A percentile compares a stretch with the other conserved stretches of the same genome.
Evolutionary conservation across 1,139 yeast species (phyloP).

Genomic region (Saccharomycopsis hybrid): DNA sequence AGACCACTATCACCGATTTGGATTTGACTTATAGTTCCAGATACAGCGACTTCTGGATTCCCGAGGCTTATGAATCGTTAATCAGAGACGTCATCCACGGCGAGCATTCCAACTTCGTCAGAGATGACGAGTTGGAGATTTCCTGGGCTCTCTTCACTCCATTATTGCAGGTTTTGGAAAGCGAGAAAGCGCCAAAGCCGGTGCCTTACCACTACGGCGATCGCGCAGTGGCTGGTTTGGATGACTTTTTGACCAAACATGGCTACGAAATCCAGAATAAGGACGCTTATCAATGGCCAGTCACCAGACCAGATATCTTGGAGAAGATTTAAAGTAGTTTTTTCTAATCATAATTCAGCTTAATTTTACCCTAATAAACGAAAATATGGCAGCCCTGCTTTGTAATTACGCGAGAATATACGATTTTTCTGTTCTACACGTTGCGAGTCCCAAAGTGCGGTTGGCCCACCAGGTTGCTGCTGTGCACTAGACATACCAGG

Average conservation of each 20-base stretch:
- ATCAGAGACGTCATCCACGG: conserved; percentile 87
- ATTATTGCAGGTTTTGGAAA: conserved; percentile 70
- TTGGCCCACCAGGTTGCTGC: no score
- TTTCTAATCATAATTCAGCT: no score
- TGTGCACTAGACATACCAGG: no score
- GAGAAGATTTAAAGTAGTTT: conserved; percentile 19
- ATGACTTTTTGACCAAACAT: conserved; percentile 54
- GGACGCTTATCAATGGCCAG: conserved; percentile 76
- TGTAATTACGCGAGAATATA: no score
- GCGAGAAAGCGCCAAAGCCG: conserved; percentile 57
- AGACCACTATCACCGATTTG: conserved; percentile 79
- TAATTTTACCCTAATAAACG: no score
- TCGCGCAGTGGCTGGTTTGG: conserved; percentile 72
- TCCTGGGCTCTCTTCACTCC: conserved; percentile 96
- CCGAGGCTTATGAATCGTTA: conserved; percentile 95
- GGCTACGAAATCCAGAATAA: conserved; percentile 61
- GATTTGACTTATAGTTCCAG: conserved; percentile 81
- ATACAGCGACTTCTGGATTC: conserved; percentile 86
- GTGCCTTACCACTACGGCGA: conserved; percentile 80
- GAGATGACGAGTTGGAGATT: conserved; percentile 94
- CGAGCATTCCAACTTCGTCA: conserved; percentile 93
- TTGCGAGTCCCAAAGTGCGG: no score
- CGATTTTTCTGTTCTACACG: no score
- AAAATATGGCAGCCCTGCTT: no score
- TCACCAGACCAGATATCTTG: conserved; percentile 46